Evolutionary conservation across 2,329 filamentous ascomycete species (phyloP), one percentile per base, ranked within the genome.

Genomic region (Saccharata proteae): DNA sequence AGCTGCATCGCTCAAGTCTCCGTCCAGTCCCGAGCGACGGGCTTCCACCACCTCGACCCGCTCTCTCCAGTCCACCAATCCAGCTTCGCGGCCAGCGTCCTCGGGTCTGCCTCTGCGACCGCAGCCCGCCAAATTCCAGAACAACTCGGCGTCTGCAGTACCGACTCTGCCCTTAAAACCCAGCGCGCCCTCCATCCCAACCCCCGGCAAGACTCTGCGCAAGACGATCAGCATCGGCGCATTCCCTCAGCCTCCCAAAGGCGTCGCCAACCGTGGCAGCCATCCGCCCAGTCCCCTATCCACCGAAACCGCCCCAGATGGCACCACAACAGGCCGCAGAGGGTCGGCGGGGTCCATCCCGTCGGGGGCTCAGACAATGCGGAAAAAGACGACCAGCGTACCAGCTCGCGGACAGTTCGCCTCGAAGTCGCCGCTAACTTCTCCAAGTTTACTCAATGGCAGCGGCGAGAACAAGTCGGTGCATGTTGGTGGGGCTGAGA

Each of bases 151-250:
- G 19, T 25, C 46, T 13, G 34, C 38, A 3, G 36, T 46, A 12
- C 40, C 43, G 18, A 38, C 32, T 17, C 54, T 51, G 27, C 36
- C 50, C 26, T 46, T 55, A 12, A 46, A 51, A 12, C 44, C 42
- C 4, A 40, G 46, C 12, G 34, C 16, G 23, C 19, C 8, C 26
- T 7, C 4, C 47, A 6, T 37, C 43, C 6, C 38, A 49, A 9
- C 47, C 54, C 3, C 41, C 49, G 1, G 74, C 16, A 86, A 77
- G 54, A 74, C 77, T 1, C 58, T 94, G 34, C 75, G 85, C 39
- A 92, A 92, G 58, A 81, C 81, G 1, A 79, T 93, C 47, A 94
- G 86, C 65, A 93, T 94, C 48, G 88, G 86, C 50, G 78, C 84
- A 1, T 94, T 96, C 49, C 88, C 88, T 17, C 81, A 93, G 41